Conservation (phyloP, 768 basidiomycete genomes). For the Epithele typhae region DNA sequence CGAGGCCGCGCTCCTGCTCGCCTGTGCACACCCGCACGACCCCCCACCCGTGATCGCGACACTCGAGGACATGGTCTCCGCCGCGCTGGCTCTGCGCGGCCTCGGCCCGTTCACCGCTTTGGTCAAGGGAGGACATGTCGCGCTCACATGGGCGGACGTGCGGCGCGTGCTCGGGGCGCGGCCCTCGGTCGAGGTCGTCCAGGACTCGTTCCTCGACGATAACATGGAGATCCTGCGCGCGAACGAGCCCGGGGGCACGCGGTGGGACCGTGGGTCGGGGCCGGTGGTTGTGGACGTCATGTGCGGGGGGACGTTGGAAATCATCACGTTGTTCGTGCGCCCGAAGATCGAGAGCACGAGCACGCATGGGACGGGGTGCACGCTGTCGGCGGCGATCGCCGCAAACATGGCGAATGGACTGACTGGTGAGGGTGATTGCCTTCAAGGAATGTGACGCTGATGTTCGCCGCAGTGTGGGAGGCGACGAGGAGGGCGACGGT, state of each 20-base stretch:
- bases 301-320: slow-evolving; percentile 26
- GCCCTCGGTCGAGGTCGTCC: slow-evolving; percentile 34
- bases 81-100: slow-evolving; percentile 43
- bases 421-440: too few relatives aligned
- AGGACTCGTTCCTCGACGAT: slow-evolving; percentile 43
- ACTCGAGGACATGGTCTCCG: slow-evolving; percentile 57
- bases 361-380: slow-evolving; percentile 94
- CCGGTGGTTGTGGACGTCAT: slow-evolving; percentile 64
- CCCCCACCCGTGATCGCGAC: slow-evolving; percentile 31
- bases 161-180: slow-evolving; percentile 23
- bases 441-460: too few relatives aligned
- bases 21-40: too few relatives aligned
- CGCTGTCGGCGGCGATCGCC: slow-evolving; percentile 79
- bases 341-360: slow-evolving; percentile 61
- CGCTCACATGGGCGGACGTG: slow-evolving; percentile 44
- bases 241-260: slow-evolving; percentile 16
- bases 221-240: slow-evolving; percentile 61
- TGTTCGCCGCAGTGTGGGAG: slow-evolving; percentile 52
- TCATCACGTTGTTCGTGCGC: slow-evolving; percentile 49
- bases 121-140: slow-evolving; percentile 83
- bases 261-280: slow-evolving; percentile 12
- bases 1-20: slow-evolving; percentile 71
- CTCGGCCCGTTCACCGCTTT: slow-evolving; percentile 58
- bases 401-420: slow-evolving; percentile 54
- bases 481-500: slow-evolving; percentile 56